Evolutionary conservation across 1,284 basidiomycete genomes (phyloP).

Genomic region (Trichosporon asahii): DNA sequence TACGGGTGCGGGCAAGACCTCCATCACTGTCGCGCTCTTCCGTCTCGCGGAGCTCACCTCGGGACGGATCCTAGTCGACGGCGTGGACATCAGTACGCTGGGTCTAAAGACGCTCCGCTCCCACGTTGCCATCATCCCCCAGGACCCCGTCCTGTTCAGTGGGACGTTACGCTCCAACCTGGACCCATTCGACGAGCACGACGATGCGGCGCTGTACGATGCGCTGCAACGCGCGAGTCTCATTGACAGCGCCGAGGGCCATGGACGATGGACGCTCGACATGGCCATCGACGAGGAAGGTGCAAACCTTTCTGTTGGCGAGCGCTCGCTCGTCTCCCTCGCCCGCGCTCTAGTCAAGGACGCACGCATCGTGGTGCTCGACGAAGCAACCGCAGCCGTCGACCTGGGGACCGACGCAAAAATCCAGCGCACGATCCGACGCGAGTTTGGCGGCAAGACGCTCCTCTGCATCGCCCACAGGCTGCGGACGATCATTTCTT

Average conservation of each 20-base stretch:
- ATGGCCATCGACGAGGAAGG: constrained; percentile 38
- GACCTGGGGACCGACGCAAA: constrained; percentile 75
- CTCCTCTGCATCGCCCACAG: constrained; percentile 71
- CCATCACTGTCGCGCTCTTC: constrained; percentile 57
- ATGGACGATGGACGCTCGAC: constrained; percentile 59
- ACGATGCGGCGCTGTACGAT: constrained; percentile 74
- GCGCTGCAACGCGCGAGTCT: constrained; percentile 74
- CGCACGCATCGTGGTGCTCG: constrained; percentile 65
- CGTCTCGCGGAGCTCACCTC: constrained; percentile 52
- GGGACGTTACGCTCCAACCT: constrained; percentile 60
- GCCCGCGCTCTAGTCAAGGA: constrained; percentile 68
- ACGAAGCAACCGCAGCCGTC: constrained; percentile 57
- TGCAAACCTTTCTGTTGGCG: constrained; percentile 25
- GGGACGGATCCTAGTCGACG: constrained; percentile 53
- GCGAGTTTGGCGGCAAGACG: constrained; percentile 59
- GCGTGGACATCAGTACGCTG: constrained; percentile 53
- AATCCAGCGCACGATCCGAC: constrained; percentile 68
- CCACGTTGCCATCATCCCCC: constrained; percentile 69
- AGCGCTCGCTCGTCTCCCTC: constrained; percentile 56
- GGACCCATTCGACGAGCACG: constrained; percentile 69
- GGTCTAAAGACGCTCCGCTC: constrained; percentile 55
- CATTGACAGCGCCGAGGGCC: constrained; percentile 42
- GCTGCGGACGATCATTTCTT: constrained; percentile 64
- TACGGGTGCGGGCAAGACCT: constrained; percentile 59
- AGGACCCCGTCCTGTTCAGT: constrained; percentile 68